Evolutionary conservation across 805 yeast genomes (phyloP), one percentile per base, ranked within the genome.

Genomic region (Kuraishia cidri): DNA sequence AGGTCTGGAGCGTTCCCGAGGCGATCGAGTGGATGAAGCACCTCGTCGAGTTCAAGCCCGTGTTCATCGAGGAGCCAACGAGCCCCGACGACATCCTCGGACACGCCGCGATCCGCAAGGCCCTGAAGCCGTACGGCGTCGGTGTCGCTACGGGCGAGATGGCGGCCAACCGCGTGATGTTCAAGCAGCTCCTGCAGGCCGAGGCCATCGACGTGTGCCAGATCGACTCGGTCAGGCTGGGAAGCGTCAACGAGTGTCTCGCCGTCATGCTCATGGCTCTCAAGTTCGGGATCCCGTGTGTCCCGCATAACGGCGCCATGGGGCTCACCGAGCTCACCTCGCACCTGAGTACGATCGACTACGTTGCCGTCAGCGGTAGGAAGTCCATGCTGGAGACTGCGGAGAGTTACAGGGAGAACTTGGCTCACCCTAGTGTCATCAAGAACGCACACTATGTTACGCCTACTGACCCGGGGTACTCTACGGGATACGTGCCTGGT

Each of bases 21-120:
- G 48, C 50, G 21, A 43, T 45, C 34, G 44, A 42, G 10, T 41
- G 42, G 39, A 43, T 45, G 26, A 36, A 32, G 21, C 34, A 41
- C 24, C 30, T 45, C 23, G 44, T 40, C 4, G 24, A 37, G 15
- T 45, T 42, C 34, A 40, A 41, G 25, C 50, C 50, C 2, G 35
- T 42, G 37, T 45, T 45, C 25, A 45, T 45, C 21, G 50, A 45
- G 28, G 50, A 45, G 30, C 50, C 50, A 17, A 45, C 50, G n/a
- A 39, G 43, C 16, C 50, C 50, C 9, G 50, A 45, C 31, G 50
- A 45, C 30, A 34, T 43, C 15, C 31, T 45, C 27, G 50, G 50
- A 4, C 50, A 45, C 33, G 30, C 35, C 24, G 37, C 42, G 19
- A 45, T 45, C 30, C 36, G 40, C 24, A 37, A 42, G 16, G 50